phyloP scores from a whole-genome alignment of 139 green algal species.

The Chlorokybus atmophyticus region DNA sequence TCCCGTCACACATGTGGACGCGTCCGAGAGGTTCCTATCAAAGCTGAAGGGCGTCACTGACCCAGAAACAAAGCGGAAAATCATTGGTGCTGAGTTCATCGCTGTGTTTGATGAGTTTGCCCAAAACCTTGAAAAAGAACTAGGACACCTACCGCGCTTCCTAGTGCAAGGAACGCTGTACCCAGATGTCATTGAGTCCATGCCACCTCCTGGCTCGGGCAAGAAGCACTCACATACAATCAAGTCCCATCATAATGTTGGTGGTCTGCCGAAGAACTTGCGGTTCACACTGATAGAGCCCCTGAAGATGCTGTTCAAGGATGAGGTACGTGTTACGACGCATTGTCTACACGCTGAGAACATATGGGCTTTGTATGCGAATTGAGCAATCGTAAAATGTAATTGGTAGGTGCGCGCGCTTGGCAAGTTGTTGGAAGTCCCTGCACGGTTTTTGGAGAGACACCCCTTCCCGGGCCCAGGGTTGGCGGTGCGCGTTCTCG shows the following conservation, averaged over 20 bases:
- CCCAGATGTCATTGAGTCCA: slow-evolving; percentile 97
- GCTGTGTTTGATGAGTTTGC: slow-evolving; percentile 75
- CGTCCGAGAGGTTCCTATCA: slow-evolving; percentile 29
- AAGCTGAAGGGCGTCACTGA: slow-evolving; percentile 66
- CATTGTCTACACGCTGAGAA: background rate
- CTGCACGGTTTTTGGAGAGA: slow-evolving; percentile 70
- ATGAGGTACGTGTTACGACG: slow-evolving; percentile 38
- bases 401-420: slow-evolving; percentile 49
- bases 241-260: slow-evolving; percentile 99
- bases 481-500: slow-evolving; percentile 86
- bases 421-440: slow-evolving; percentile 52
- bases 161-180: slow-evolving; percentile 86
- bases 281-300: slow-evolving; percentile 94
- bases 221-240: slow-evolving; percentile 98
- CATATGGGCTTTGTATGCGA: background rate
- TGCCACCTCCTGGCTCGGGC: slow-evolving; percentile 77
- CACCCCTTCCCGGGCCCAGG: slow-evolving; percentile 96
- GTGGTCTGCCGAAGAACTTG: slow-evolving; percentile 90
- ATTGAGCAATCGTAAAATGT: background rate
- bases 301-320: slow-evolving; percentile 96
- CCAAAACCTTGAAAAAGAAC: slow-evolving; percentile 46
- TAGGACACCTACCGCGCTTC: slow-evolving; percentile 36
- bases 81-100: slow-evolving; percentile 93
- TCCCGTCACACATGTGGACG: slow-evolving; percentile 77
- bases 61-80: slow-evolving; percentile 92